A percentile compares a stretch with the other conserved stretches of the same genome.
phyloP scores from a whole-genome alignment of 345 rosid species.

The Syzygium grande region DNA sequence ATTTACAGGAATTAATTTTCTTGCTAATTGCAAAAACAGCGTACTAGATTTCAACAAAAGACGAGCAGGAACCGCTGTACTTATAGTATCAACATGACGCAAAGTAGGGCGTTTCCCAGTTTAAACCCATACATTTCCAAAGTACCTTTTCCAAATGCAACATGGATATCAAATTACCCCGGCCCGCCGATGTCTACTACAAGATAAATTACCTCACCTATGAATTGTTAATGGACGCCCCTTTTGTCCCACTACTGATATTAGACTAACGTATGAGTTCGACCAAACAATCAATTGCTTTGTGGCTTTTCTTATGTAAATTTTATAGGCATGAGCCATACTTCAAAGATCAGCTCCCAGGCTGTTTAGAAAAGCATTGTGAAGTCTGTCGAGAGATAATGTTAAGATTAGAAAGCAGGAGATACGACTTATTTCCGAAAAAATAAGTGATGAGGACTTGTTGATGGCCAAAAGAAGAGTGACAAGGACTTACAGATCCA shows the following conservation, averaged over 20 bases:
- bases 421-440: neutral
- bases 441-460: neutral
- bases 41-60: neutral
- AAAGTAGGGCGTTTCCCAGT: neutral
- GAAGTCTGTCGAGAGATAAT: neutral
- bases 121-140: neutral
- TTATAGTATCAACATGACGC: neutral
- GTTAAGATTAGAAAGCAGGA: neutral
- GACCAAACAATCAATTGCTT: neutral
- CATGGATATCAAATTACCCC: neutral
- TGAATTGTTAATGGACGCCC: neutral
- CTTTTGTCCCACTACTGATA: neutral
- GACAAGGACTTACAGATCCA: slow-evolving; percentile 61
- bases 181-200: neutral
- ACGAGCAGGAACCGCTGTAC: neutral
- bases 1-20: neutral
- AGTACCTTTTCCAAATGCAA: neutral
- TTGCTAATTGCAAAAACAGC: neutral
- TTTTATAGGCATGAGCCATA: neutral
- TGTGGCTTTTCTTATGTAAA: neutral
- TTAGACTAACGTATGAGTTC: neutral
- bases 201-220: neutral
- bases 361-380: neutral
- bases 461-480: neutral
- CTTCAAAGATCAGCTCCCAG: neutral